These are phyloP conservation scores for Alopecurus myosuroides DNA, from an alignment of 176 grass and related monocot genomes.

Conservation along the genomic window DNA sequence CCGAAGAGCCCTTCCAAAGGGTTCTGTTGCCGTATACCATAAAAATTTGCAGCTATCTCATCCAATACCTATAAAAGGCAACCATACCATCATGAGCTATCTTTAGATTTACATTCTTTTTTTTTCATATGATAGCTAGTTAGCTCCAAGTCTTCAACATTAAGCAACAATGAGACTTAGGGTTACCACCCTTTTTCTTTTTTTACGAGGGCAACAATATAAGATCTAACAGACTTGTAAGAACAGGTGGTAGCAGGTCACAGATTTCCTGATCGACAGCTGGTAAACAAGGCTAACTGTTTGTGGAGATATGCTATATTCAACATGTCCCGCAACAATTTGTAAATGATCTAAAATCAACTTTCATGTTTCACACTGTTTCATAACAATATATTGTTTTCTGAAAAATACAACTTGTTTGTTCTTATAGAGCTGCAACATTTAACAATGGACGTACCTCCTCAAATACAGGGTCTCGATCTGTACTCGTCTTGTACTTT, in stretches of 20 bases:
- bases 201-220: background rate
- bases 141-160: slow-evolving; percentile 4
- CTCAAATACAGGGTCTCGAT: slow-evolving; percentile 80
- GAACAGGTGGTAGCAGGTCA: background rate
- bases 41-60: slow-evolving; percentile 92
- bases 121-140: background rate
- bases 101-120: background rate
- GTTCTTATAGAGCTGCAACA: background rate
- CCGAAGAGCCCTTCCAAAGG: slow-evolving; percentile 87
- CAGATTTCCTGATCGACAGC: background rate
- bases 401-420: background rate
- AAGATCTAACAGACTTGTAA: slow-evolving; percentile 1
- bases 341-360: slow-evolving; percentile 7
- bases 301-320: background rate
- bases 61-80: slow-evolving; percentile 70
- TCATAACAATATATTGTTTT: background rate
- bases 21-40: slow-evolving; percentile 60
- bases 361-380: background rate
- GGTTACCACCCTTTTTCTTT: background rate
- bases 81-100: slow-evolving; percentile 8
- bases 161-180: background rate
- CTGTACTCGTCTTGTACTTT: slow-evolving; percentile 83
- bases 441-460: slow-evolving; percentile 48
- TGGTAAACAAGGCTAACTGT: background rate
- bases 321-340: background rate